These are phyloP conservation scores for Cryptococcus floricola DNA, from an alignment of 1,284 basidiomycete species.

Conservation along the genomic window DNA sequence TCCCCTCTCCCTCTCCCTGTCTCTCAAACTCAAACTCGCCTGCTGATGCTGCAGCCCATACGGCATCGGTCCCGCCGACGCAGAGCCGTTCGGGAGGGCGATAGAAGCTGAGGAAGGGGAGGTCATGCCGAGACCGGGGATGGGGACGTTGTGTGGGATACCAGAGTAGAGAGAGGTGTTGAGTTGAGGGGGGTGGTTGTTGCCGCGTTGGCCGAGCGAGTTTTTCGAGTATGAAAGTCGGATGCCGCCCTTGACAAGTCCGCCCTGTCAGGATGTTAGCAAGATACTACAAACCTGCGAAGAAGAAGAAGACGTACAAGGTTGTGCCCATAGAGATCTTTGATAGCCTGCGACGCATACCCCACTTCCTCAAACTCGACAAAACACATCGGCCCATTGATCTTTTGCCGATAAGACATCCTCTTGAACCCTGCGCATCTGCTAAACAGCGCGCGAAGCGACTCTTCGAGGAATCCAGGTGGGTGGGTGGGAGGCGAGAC, in stretches of 20 bases:
- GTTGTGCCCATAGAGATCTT: slow-evolving; percentile 86
- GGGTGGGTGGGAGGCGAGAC: slow-evolving; percentile 61
- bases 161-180: slow-evolving; percentile 38
- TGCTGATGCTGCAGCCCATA: slow-evolving; percentile 17
- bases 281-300: background rate
- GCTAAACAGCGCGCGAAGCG: slow-evolving; percentile 73
- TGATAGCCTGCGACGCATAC: slow-evolving; percentile 76
- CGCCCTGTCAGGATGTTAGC: slow-evolving; percentile 50
- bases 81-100: background rate
- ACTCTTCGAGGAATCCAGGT: slow-evolving; percentile 76
- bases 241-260: slow-evolving; percentile 90
- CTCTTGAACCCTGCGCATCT: slow-evolving; percentile 79
- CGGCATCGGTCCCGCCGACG: background rate
- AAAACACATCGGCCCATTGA: slow-evolving; percentile 95
- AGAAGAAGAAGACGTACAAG: slow-evolving; percentile 49
- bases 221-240: slow-evolving; percentile 95
- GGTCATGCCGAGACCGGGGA: slow-evolving; percentile 37
- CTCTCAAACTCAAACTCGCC: background rate
- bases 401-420: slow-evolving; percentile 91
- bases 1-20: background rate
- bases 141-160: slow-evolving; percentile 43
- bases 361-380: slow-evolving; percentile 92
- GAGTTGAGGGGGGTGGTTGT: slow-evolving; percentile 32
- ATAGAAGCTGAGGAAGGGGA: slow-evolving; percentile 7
- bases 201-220: slow-evolving; percentile 63